Evolutionary conservation across 1,284 basidiomycete genomes (phyloP).

Genomic region (Thecaphora thlaspeos): DNA sequence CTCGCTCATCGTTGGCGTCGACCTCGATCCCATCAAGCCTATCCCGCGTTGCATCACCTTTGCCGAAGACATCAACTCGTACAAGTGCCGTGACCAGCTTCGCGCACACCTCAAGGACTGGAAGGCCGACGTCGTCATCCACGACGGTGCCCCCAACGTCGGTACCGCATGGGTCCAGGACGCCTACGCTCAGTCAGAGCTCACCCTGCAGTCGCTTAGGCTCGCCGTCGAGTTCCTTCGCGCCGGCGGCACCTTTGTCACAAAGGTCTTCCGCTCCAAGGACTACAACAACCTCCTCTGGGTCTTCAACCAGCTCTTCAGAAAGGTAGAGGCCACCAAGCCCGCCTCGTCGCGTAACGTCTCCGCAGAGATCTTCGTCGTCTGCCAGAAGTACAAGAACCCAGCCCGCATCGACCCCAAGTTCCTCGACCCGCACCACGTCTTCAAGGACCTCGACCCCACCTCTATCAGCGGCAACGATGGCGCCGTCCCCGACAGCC

Average conservation of each 20-base stretch:
- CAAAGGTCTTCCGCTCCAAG: conserved; percentile 96
- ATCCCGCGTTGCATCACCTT: conserved; percentile 92
- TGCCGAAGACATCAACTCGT: conserved; percentile 90
- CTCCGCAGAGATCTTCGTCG: conserved; percentile 99
- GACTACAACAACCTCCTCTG: conserved; percentile 99
- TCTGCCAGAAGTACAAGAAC: conserved; percentile 91
- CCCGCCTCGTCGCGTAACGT: conserved; percentile 98
- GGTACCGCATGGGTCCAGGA: conserved; percentile 99
- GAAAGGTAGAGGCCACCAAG: conserved; percentile 96
- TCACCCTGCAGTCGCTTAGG: conserved; percentile 92
- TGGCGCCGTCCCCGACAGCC: conserved; percentile 20
- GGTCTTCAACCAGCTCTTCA: conserved; percentile 97
- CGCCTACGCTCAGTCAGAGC: conserved; percentile 94
- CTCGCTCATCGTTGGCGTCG: conserved; percentile 92
- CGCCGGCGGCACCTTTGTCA: conserved; percentile 87
- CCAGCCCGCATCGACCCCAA: conserved; percentile 96
- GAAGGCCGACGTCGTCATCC: conserved; percentile 99
- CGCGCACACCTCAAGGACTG: conserved; percentile 91
- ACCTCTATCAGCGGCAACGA: conserved; percentile 4
- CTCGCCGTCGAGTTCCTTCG: conserved; percentile 92
- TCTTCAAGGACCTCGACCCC: conserved; percentile 84
- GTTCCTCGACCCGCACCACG: conserved; percentile 94
- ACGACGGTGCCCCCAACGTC: conserved; percentile 99
- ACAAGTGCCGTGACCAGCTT: conserved; percentile 83
- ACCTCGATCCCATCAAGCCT: conserved; percentile 92